Base-by-base conservation (phyloP, 2,329 filamentous ascomycete genomes). In the Neurospora crassa region DNA sequence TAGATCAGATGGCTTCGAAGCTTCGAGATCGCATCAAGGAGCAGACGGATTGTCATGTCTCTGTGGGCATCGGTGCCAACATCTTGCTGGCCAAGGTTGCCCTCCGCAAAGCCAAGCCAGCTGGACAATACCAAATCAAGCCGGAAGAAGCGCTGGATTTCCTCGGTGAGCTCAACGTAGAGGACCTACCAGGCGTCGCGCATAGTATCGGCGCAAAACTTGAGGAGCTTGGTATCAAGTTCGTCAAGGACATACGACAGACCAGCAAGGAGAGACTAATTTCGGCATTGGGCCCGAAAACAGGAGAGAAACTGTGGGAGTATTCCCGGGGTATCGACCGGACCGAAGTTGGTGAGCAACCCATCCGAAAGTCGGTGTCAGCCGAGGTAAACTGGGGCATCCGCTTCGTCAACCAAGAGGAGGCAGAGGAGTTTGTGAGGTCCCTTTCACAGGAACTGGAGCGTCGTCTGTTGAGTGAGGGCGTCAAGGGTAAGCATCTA, bases 321-420 rank as follows among this genome's bases (percentile, higher is more conserved):
- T 98, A 97, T 79, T 87, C 95, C 29, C 89, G 93, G 6, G 96
- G 96, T 2, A 93, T 98, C 68, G 96, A 99, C 80, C 87, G 86
- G 68, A 86, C 89, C 1, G 93, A 97, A 79, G 93, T 98, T 6
- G 95, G 94, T 41, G 92, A 95, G 71, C 92, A 96, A 77, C 88
- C 91, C 0, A 84, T 93, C 18, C 90, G 96, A 70, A 99, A 98
- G 78, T 98, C 95, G 0, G 93, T 99, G 0, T 98, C 96, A 1
- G 95, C 95, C 0, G 96, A 99, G 79, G 93, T 99, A 73, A 99
- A 96, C 77, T 99, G 96, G 96, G 96, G 96, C 2, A 97, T 99
- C 71, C 90, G 96, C 6, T 99, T 99, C 78, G 89, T 96, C 75
- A 96, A 87, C 72, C 93, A 97, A 77, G 86, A 88, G n/a, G 95